Base-by-base conservation (phyloP, 768 basidiomycete species). In the Hemileccinum impolitum region DNA sequence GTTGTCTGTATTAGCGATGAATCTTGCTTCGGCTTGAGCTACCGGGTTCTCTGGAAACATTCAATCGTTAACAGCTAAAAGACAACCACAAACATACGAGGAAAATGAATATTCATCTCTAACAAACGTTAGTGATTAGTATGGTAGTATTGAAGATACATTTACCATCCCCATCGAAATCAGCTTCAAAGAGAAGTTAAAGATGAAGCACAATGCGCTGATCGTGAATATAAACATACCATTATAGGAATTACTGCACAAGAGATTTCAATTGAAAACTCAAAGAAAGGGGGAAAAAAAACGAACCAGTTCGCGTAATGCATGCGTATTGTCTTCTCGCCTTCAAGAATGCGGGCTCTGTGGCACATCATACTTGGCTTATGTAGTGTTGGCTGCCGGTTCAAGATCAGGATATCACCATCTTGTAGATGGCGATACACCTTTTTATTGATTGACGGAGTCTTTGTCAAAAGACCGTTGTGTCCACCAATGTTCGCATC, bases 31-130 rank as follows among this genome's bases (percentile, higher is more conserved):
- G 2, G 95, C 90, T 49, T 94, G 85, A 39, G 96, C 94, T 36
- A 94, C 82, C 63, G 95, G 88, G 58, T 94, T 95, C 73, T 99
- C 92, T 94, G 44, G 15, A 43, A 37, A 37, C 17, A n/a, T n/a
- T n/a, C n/a, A 25, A 34, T 50, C 5, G 47, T 39, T n/a, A 48
- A 39, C 6, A n/a, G 12, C 21, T 14, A 45, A 26, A 51, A 41
- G 39, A 39, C 5, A 38, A 11, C 19, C 3, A 32, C 45, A 39
- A 12, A 74, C 90, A 71, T 68, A 91, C 92, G 95, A 59, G 96
- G 94, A 59, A 99, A 99, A 73, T 99, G 96, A 42, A 99, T 93
- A 71, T 99, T 99, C 95, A 99, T 99, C 68, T 99, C 95, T 92
- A 40, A 36, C 50, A 34, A 25, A 21, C 30, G 49, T 51, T 12